These are phyloP conservation scores for Podospora tetraspora DNA, from an alignment of 495 filamentous ascomycete species.

Conservation along the genomic window DNA sequence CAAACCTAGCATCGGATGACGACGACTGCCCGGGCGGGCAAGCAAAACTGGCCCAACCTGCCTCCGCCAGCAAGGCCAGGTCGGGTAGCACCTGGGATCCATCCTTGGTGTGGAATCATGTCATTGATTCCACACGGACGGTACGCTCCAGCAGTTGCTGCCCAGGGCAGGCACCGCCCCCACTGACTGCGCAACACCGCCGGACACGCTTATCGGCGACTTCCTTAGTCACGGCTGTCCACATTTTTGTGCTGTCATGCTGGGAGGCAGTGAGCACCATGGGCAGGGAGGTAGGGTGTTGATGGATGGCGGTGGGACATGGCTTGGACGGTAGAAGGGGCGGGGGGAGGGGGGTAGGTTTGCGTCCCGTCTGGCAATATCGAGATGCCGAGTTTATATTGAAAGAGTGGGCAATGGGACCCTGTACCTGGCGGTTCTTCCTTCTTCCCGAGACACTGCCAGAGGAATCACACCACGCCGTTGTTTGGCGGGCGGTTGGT, in stretches of 20 bases:
- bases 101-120: not conserved
- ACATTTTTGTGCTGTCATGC: not conserved
- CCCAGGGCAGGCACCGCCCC: not conserved
- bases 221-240: not conserved
- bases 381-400: conserved; percentile 2
- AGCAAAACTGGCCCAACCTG: not conserved
- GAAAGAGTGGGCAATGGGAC: not conserved
- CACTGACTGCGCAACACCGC: not conserved
- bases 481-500: not conserved
- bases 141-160: not conserved
- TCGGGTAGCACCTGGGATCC: not conserved
- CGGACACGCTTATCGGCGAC: not conserved
- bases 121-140: not conserved
- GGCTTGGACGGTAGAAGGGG: not conserved
- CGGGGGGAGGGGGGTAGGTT: not conserved
- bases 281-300: not conserved
- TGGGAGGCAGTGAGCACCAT: not conserved
- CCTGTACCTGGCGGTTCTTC: not conserved
- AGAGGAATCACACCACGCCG: not conserved
- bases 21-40: not conserved
- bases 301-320: not conserved
- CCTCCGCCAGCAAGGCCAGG: not conserved
- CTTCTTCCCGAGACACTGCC: not conserved
- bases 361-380: not conserved
- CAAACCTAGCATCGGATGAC: not conserved